Evolutionary conservation across 2,329 filamentous ascomycete genomes (phyloP).

Genomic region (Pseudogymnoascus destructans): DNA sequence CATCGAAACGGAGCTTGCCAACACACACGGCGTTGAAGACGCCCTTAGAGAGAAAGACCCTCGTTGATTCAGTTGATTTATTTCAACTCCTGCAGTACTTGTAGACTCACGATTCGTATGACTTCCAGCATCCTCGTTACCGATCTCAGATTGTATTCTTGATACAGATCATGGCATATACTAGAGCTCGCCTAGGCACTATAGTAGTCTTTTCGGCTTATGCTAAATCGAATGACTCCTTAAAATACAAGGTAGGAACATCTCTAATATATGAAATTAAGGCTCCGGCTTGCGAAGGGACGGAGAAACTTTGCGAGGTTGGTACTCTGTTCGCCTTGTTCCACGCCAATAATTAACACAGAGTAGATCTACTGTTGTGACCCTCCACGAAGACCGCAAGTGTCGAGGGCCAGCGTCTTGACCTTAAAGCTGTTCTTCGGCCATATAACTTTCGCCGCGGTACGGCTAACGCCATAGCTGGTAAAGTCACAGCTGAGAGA

Average conservation of each 20-base stretch:
- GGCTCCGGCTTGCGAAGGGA: neutral
- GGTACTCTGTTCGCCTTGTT: neutral
- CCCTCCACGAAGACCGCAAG: neutral
- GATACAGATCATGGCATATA: neutral
- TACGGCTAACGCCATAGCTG: neutral
- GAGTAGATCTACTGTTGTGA: neutral
- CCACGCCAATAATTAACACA: neutral
- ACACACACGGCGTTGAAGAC: neutral
- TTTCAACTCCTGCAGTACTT: neutral
- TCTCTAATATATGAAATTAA: neutral
- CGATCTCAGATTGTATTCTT: neutral
- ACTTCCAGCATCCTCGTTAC: neutral
- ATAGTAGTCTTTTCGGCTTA: neutral
- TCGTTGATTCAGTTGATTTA: neutral
- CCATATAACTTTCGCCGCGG: neutral
- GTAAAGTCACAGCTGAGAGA: neutral
- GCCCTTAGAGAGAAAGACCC: neutral
- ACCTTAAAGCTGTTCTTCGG: neutral
- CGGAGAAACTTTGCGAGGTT: too few species aligned
- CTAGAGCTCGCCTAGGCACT: neutral
- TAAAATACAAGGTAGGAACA: slow-evolving; percentile 5
- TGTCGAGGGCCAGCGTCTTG: neutral
- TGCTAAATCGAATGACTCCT: neutral
- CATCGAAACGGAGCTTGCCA: neutral
- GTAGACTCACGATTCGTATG: neutral